These are phyloP conservation scores for Cadophora gregata DNA, from an alignment of 2,329 filamentous ascomycete species.

Conservation along the genomic window DNA sequence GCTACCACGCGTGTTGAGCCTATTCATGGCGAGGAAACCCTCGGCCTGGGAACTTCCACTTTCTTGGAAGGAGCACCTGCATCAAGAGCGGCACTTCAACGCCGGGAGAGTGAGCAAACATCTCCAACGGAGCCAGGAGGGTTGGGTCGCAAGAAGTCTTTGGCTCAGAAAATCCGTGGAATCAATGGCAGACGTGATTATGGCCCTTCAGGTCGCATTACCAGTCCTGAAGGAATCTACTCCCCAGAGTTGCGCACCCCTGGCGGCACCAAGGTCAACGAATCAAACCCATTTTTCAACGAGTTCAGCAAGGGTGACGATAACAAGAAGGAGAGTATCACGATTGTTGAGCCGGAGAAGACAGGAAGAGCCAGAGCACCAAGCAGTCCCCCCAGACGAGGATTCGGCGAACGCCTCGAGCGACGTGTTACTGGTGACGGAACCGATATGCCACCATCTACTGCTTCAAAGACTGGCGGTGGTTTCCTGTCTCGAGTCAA, in stretches of 20 bases:
- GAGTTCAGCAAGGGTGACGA: slow-evolving; percentile 73
- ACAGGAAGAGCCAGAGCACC: slow-evolving; percentile 53
- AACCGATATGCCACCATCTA: slow-evolving; percentile 35
- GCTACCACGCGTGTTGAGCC: slow-evolving; percentile 70
- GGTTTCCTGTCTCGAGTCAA: slow-evolving; percentile 76
- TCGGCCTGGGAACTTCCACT: slow-evolving; percentile 90
- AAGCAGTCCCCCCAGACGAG: slow-evolving; percentile 66
- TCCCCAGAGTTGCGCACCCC: slow-evolving; percentile 43
- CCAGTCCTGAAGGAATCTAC: slow-evolving; percentile 59
- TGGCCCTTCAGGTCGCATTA: slow-evolving; percentile 62
- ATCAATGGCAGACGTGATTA: slow-evolving; percentile 74
- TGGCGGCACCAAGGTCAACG: slow-evolving; percentile 49
- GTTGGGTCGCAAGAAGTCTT: slow-evolving; percentile 88
- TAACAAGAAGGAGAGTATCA: slow-evolving; percentile 66
- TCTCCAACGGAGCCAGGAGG: slow-evolving; percentile 58
- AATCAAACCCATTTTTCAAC: slow-evolving; percentile 80
- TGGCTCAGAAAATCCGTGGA: slow-evolving; percentile 88
- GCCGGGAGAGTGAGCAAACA: slow-evolving; percentile 72
- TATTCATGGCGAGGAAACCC: slow-evolving; percentile 82
- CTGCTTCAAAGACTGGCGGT: slow-evolving; percentile 48
- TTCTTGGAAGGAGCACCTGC: slow-evolving; percentile 95
- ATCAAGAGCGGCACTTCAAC: slow-evolving; percentile 77
- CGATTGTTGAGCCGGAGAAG: slow-evolving; percentile 49
- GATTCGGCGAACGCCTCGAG: slow-evolving; percentile 56
- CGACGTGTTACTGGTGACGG: slow-evolving; percentile 68